phyloP scores from a whole-genome alignment of 148 eudicot species.

The Rhododendron ferrugineum region DNA sequence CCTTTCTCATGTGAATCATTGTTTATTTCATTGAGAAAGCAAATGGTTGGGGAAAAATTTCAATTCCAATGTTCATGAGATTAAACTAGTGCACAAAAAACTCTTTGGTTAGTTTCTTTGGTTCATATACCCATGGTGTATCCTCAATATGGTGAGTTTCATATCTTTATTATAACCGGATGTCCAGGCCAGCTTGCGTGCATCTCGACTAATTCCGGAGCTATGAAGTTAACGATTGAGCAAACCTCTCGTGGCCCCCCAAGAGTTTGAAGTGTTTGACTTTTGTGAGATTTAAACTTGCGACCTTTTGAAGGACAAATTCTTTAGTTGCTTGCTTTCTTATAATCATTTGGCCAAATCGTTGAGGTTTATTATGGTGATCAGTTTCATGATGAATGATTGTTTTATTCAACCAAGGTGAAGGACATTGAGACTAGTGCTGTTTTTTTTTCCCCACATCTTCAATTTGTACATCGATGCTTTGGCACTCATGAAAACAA shows the following conservation, averaged over 20 bases:
- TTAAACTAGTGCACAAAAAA: background rate
- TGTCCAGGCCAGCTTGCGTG: no score
- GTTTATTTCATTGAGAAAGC: background rate
- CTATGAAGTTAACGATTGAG: background rate
- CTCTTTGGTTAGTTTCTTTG: background rate
- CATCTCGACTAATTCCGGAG: background rate
- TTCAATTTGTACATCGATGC: background rate
- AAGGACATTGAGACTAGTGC: background rate
- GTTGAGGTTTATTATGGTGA: background rate
- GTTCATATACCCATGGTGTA: background rate
- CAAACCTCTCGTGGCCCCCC: background rate
- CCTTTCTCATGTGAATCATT: background rate
- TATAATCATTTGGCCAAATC: no score
- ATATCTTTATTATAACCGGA: background rate
- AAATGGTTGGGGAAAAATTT: background rate
- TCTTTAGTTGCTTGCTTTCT: no score
- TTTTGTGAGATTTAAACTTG: background rate
- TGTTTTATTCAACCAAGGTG: constrained; percentile 2
- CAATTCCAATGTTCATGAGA: background rate
- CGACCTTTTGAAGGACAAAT: no score
- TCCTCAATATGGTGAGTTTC: background rate
- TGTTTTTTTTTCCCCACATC: background rate
- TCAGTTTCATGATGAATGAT: background rate
- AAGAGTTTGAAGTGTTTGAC: background rate
- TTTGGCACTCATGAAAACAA: constrained; percentile 5